phyloP scores from a whole-genome alignment of 768 basidiomycete genomes.

The Pholiota microspora region DNA sequence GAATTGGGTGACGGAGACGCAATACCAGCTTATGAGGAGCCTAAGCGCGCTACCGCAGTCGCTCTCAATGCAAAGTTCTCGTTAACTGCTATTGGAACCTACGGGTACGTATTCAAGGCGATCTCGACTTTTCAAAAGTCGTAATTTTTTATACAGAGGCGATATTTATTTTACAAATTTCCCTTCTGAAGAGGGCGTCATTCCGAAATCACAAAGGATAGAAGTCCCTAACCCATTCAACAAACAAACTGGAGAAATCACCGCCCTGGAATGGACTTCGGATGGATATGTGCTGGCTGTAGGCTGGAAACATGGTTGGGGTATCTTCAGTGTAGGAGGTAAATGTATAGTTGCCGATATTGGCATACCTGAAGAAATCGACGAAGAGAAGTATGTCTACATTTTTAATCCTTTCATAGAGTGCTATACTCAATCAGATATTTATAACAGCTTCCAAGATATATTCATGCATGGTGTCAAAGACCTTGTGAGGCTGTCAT shows the following conservation, averaged over 20 bases:
- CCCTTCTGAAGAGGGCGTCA: conserved; percentile 57
- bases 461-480: conserved; percentile 81
- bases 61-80: conserved; percentile 82
- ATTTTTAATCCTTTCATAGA: conserved; percentile 1
- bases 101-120: conserved; percentile 40
- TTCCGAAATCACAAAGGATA: conserved; percentile 60
- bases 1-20: conserved; percentile 40
- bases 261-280: conserved; percentile 84
- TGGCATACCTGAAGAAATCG: conserved; percentile 60
- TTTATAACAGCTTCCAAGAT: conserved; percentile 61
- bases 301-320: conserved; percentile 90
- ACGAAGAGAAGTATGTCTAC: conserved; percentile 46
- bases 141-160: conserved; percentile 43
- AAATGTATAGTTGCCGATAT: conserved; percentile 81
- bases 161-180: conserved; percentile 65
- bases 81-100: conserved; percentile 75
- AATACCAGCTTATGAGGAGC: conserved; percentile 53
- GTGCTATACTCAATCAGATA: conserved; percentile 2
- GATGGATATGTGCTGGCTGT: conserved; percentile 95
- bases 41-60: conserved; percentile 59
- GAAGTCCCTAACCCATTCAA: conserved; percentile 62
- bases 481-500: conserved; percentile 55
- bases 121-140: not conserved
- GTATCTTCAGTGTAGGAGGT: conserved; percentile 86
- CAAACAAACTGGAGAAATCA: conserved; percentile 59